Percentiles rank a stretch among this genome's conserved stretches.
phyloP scores from a whole-genome alignment of 1,284 basidiomycete genomes.

The Chiua sp. region DNA sequence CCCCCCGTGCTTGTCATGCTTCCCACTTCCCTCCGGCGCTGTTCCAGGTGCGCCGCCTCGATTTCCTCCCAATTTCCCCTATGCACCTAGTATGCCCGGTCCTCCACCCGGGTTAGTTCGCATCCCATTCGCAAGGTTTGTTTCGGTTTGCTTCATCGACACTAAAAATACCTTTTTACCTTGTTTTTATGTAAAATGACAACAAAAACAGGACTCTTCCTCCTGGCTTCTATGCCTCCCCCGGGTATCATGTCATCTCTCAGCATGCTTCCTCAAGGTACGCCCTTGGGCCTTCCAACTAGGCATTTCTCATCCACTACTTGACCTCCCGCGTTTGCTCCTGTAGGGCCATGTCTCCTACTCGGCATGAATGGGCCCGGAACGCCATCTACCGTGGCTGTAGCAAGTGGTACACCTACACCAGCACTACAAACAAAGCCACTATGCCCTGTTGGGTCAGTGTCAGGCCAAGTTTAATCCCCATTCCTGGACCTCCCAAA shows the following conservation, averaged over 20 bases:
- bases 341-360: constrained; percentile 34
- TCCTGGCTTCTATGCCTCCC: constrained; percentile 48
- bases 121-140: constrained; percentile 31
- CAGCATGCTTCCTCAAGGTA: constrained; percentile 43
- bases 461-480: constrained; percentile 30
- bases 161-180: constrained; percentile 20
- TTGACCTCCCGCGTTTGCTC: constrained; percentile 46
- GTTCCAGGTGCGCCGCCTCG: constrained; percentile 42
- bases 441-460: constrained; percentile 23
- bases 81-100: constrained; percentile 46
- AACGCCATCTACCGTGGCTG: constrained; percentile 14
- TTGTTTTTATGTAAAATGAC: constrained; percentile 17
- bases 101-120: constrained; percentile 55
- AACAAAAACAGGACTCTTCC: constrained; percentile 44
- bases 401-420: constrained; percentile 29
- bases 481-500: constrained; percentile 59
- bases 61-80: constrained; percentile 43
- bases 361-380: constrained; percentile 29
- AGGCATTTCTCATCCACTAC: constrained; percentile 38
- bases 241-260: constrained; percentile 42
- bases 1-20: constrained; percentile 54
- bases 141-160: constrained; percentile 13
- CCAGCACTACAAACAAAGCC: constrained; percentile 22
- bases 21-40: constrained; percentile 45
- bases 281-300: constrained; percentile 42